Evolutionary conservation across 768 basidiomycete species (phyloP), one percentile per base, ranked within the genome.

Genomic region (Daedalea quercina): DNA sequence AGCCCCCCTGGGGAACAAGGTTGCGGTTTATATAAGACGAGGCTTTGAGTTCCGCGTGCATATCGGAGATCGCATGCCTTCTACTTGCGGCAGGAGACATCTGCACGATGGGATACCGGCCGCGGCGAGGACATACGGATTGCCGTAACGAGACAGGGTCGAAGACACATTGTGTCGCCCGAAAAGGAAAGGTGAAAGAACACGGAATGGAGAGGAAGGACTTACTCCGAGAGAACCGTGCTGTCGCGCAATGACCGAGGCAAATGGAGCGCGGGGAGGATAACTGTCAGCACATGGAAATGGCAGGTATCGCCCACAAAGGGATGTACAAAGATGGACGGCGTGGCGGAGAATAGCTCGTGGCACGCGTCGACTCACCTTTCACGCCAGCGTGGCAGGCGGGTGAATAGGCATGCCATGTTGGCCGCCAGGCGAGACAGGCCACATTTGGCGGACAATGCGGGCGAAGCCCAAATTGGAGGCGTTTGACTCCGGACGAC

Each of bases 11-110:
- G 44, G 15, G 47, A 37, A 50, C 61, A 66, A 61, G 58, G 65
- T 66, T 66, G 50, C 56, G 52, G 56, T 61, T 66, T 66, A 66
- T 66, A 66, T 66, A 64, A 66, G 54, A 60, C 50, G 49, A 15
- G 15, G 28, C 45, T 35, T 53, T 51, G 33, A 59, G 46, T 59
- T 55, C 58, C 54, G 62, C 53, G n/a, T 48, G 54, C 34, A 34
- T 51, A 54, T 56, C 62, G 55, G 53, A 60, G 62, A 62, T 60
- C 61, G 57, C 52, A 53, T 54, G 57, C 60, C 58, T 45, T 37
- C 44, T 40, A 19, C 37, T 40, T 40, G 54, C 58, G 47, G 54
- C 47, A 54, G 51, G 55, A 49, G 59, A 55, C 31, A 52, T 44
- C 61, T 60, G 58, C 31, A 37, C 50, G 50, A 54, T 48, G 53